Conservation (phyloP, 106 monocot genomes). For the Phalaenopsis aphrodite region DNA sequence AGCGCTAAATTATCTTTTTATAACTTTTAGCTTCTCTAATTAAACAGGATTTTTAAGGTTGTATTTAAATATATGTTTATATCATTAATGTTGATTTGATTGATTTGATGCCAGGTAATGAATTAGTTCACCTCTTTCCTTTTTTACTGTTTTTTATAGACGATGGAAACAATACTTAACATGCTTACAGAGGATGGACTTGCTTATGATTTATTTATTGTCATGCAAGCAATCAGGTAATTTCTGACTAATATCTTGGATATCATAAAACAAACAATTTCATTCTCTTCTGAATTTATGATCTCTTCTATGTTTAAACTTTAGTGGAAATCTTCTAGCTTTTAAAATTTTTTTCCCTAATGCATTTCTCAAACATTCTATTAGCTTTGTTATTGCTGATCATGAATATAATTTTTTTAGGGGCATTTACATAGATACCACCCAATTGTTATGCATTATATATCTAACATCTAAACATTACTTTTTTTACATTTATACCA, state of each 20-base stretch:
- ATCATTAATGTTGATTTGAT: neutral
- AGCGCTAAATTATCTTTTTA: neutral
- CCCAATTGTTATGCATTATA: too few species aligned
- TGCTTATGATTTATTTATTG: constrained; percentile 50
- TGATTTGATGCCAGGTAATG: neutral
- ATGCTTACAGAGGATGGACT: constrained; percentile 60
- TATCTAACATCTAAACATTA: too few species aligned
- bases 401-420: neutral
- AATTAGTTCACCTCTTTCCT: neutral
- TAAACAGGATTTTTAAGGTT: neutral
- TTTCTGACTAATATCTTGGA: neutral
- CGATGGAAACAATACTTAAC: constrained; percentile 61
- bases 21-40: neutral
- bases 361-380: neutral
- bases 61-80: neutral
- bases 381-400: neutral
- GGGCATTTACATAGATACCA: too few species aligned
- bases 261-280: neutral
- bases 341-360: neutral
- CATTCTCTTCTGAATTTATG: neutral
- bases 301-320: neutral
- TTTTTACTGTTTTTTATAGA: constrained; percentile 25
- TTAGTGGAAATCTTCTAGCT: too few species aligned
- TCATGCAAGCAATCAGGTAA: constrained; percentile 84
- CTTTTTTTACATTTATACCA: too few species aligned